Evolutionary conservation across 2,329 filamentous ascomycete genomes (phyloP).

Genomic region (Zymoseptoria pseudotritici): DNA sequence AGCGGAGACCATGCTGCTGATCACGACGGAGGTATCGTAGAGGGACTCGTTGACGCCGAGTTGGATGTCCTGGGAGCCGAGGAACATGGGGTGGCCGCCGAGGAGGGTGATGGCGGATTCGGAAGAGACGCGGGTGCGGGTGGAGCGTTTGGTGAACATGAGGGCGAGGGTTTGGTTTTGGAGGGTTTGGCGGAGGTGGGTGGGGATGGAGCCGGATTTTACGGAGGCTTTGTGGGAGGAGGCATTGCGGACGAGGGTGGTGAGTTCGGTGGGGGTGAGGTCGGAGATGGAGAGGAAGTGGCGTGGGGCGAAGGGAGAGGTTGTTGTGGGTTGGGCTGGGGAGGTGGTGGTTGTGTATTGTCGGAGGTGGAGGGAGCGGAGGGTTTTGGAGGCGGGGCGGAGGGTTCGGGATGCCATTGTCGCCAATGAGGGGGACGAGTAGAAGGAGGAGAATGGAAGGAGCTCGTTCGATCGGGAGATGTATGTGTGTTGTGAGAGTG

Average conservation of each 20-base stretch:
- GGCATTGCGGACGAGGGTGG: slow-evolving; percentile 75
- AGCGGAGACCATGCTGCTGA: slow-evolving; percentile 62
- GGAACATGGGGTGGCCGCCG: slow-evolving; percentile 91
- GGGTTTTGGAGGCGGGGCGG: slow-evolving; percentile 14
- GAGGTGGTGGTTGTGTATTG: slow-evolving; percentile 22
- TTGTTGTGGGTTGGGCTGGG: slow-evolving; percentile 29
- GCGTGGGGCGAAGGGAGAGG: slow-evolving; percentile 59
- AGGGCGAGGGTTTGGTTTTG: slow-evolving; percentile 78
- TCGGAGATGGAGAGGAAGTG: slow-evolving; percentile 91
- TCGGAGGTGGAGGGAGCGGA: slow-evolving; percentile 15
- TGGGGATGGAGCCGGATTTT: slow-evolving; percentile 57
- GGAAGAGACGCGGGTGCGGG: slow-evolving; percentile 85
- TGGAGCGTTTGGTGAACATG: slow-evolving; percentile 95
- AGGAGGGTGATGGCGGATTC: slow-evolving; percentile 83
- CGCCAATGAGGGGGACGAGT: not conserved
- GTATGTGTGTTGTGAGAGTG: not conserved
- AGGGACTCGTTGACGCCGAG: slow-evolving; percentile 92
- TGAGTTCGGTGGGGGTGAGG: slow-evolving; percentile 70
- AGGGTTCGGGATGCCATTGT: slow-evolving; percentile 20
- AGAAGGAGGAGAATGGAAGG: not conserved
- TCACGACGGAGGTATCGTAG: slow-evolving; percentile 84
- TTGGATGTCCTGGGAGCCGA: slow-evolving; percentile 93
- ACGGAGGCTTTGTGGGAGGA: slow-evolving; percentile 65
- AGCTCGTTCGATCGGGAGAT: not conserved
- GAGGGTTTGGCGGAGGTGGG: slow-evolving; percentile 56